Conservation (phyloP, 495 filamentous ascomycete species). For the Opeltia flavorubescens region DNA sequence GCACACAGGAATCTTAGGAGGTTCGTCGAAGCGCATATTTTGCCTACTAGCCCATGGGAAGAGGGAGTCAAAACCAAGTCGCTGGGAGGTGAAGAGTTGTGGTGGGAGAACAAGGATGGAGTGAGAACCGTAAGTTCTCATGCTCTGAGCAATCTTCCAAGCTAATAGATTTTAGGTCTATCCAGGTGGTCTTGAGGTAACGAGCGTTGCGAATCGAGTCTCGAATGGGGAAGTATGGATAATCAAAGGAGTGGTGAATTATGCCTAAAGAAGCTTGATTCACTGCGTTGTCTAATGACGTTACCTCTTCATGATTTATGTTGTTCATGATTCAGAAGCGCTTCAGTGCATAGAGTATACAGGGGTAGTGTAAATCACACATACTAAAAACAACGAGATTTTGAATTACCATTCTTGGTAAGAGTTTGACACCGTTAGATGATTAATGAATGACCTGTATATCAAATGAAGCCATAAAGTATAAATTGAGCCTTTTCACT, state of each 20-base stretch:
- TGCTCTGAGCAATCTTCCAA: background rate
- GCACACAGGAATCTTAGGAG: constrained; percentile 63
- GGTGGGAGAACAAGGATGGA: constrained; percentile 70
- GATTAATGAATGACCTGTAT: too few species aligned
- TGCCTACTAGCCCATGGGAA: constrained; percentile 65
- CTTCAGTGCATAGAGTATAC: too few species aligned
- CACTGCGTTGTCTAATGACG: too few species aligned
- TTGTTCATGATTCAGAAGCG: too few species aligned
- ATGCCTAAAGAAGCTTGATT: constrained; percentile 16
- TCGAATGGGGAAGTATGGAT: constrained; percentile 82
- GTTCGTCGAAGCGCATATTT: constrained; percentile 80
- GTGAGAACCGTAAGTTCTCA: constrained; percentile 43
- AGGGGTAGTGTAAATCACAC: too few species aligned
- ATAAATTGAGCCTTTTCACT: too few species aligned
- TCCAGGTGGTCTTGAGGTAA: constrained; percentile 63
- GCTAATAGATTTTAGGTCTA: constrained; percentile 43
- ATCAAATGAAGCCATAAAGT: too few species aligned
- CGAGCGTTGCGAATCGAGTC: constrained; percentile 53
- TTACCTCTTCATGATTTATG: too few species aligned
- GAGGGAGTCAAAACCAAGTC: constrained; percentile 60
- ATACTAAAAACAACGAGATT: too few species aligned
- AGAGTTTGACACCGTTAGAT: too few species aligned
- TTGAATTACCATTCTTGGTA: too few species aligned
- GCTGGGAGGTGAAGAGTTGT: constrained; percentile 56
- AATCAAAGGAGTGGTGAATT: constrained; percentile 52